Conservation (phyloP, 306 rosid species). For the Lablab purpureus region DNA sequence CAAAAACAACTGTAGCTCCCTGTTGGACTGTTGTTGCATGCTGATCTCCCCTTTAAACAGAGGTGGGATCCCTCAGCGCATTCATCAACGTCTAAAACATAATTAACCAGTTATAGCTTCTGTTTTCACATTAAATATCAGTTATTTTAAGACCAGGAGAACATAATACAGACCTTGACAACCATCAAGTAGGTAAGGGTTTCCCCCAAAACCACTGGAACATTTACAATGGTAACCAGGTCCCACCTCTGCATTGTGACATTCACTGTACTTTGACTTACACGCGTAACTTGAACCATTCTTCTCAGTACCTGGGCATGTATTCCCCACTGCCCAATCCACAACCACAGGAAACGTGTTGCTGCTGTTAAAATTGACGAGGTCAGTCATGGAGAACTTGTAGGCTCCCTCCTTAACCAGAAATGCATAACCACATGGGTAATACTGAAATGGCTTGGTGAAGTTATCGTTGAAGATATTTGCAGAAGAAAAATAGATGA, state of each 20-base stretch:
- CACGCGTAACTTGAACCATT: slow-evolving; percentile 29
- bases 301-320: slow-evolving; percentile 7
- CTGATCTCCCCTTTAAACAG: not conserved
- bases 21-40: not conserved
- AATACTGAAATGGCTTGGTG: rapidly evolving
- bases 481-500: rapidly evolving
- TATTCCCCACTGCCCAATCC: slow-evolving; percentile 48
- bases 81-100: slow-evolving; percentile 44
- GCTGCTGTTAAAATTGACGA: not conserved
- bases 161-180: not conserved
- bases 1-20: slow-evolving; percentile 33
- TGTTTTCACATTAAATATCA: not conserved
- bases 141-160: no score
- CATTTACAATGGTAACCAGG: slow-evolving; percentile 48
- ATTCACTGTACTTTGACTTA: slow-evolving; percentile 25
- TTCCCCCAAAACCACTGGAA: slow-evolving; percentile 1
- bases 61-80: not conserved
- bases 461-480: rapidly evolving
- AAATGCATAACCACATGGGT: slow-evolving; percentile 49
- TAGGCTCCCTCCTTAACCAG: slow-evolving; percentile 12
- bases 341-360: slow-evolving; percentile 11
- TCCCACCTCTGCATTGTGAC: slow-evolving; percentile 16
- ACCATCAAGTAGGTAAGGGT: slow-evolving; percentile 20
- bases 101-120: not conserved
- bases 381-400: not conserved